Evolutionary conservation across 352 stramenopile genomes (phyloP).

Genomic region (Achlya hypogyna): DNA sequence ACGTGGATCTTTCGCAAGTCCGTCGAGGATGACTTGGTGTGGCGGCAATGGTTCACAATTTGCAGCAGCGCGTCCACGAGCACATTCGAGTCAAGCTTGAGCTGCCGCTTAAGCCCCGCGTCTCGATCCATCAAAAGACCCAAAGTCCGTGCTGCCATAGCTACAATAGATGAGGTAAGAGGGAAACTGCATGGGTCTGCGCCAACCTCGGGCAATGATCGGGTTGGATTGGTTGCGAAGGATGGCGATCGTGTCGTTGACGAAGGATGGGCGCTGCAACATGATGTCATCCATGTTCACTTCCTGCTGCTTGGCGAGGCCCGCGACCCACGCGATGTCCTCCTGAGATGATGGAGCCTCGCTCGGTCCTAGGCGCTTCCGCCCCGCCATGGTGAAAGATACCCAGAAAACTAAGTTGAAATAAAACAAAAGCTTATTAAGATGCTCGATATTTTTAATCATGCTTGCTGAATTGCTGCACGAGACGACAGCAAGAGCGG

Average conservation of each 20-base stretch:
- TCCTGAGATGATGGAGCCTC: background rate
- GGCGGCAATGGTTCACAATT: constrained; percentile 51
- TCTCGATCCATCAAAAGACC: constrained; percentile 49
- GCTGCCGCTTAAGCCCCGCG: constrained; percentile 25
- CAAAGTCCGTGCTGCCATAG: constrained; percentile 51
- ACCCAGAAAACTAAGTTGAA: too few species aligned
- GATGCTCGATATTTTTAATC: background rate
- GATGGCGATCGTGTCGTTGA: constrained; percentile 10
- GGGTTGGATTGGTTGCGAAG: constrained; percentile 10
- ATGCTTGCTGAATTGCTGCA: background rate
- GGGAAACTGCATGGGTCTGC: background rate
- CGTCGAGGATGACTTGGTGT: constrained; percentile 31
- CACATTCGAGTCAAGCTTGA: constrained; percentile 53
- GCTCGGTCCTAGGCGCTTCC: constrained; percentile 1
- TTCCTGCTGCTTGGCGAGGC: background rate
- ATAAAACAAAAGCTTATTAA: background rate
- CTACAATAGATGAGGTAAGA: constrained; percentile 13
- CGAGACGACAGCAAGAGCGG: too few species aligned
- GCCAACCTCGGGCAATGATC: constrained; percentile 5
- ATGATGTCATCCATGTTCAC: background rate
- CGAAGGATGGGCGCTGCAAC: background rate
- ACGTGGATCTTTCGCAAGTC: constrained; percentile 64
- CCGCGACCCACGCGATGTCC: background rate
- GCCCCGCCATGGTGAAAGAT: constrained; percentile 2
- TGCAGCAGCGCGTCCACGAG: constrained; percentile 68